Evolutionary conservation across 306 rosid species (phyloP).

Genomic region (Cucurbita ficifolia): DNA sequence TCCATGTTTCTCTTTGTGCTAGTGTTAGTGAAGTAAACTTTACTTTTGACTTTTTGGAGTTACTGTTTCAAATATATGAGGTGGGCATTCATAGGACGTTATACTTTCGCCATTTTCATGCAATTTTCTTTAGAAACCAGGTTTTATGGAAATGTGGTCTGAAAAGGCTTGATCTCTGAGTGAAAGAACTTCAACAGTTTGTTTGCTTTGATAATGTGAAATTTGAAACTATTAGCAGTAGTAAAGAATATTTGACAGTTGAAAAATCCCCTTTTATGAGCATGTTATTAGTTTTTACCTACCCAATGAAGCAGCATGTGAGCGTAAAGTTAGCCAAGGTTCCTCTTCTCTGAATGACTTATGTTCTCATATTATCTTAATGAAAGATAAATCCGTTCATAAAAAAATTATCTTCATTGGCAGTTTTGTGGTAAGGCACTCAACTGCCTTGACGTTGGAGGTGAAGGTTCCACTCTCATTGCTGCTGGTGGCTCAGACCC

Average conservation of each 20-base stretch:
- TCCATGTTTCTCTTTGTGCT: background rate
- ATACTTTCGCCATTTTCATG: background rate
- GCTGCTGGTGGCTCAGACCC: conserved; percentile 87
- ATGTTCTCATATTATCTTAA: background rate
- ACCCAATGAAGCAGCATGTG: background rate
- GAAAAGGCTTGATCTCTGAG: background rate
- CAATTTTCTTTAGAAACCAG: background rate
- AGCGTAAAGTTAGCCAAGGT: background rate
- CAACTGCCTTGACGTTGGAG: conserved; percentile 80
- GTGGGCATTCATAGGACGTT: background rate
- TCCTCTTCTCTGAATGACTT: background rate
- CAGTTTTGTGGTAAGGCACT: conserved; percentile 71
- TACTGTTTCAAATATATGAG: background rate
- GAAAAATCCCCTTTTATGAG: background rate
- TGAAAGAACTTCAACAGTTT: background rate
- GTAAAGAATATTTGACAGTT: background rate
- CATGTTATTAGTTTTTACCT: background rate
- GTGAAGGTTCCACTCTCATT: conserved; percentile 64
- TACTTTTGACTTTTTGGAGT: background rate
- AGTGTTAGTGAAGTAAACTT: background rate
- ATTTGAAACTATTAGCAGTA: background rate
- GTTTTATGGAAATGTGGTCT: background rate
- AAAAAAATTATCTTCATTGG: background rate
- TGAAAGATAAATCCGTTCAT: background rate
- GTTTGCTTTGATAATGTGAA: background rate